Percentiles rank a stretch among this genome's conserved stretches.
phyloP scores from a whole-genome alignment of 768 basidiomycete genomes.

The Cystofilobasidium macerans region DNA sequence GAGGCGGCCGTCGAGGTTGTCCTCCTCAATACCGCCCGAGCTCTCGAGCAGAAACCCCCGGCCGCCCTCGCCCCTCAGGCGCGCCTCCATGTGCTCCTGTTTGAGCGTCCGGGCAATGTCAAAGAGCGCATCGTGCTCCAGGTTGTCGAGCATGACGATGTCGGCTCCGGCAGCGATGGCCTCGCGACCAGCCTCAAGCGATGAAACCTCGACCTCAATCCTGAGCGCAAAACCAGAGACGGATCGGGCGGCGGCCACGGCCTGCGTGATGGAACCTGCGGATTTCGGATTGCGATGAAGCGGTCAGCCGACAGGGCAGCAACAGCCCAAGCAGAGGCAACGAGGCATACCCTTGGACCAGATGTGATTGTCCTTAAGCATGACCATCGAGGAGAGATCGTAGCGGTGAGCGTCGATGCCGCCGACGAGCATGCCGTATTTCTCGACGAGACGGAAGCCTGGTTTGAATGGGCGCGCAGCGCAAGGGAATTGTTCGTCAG shows the following conservation, averaged over 20 bases:
- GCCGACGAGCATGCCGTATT: constrained; percentile 96
- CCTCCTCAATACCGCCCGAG: constrained; percentile 87
- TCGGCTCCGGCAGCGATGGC: constrained; percentile 95
- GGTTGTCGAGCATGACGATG: constrained; percentile 90
- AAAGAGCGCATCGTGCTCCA: constrained; percentile 63
- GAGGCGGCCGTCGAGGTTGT: constrained; percentile 65
- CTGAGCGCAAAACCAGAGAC: constrained; percentile 86
- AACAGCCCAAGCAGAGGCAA: neutral
- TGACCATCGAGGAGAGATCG: constrained; percentile 98
- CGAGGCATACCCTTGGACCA: constrained; percentile 77
- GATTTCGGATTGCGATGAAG: neutral
- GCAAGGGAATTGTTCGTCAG: neutral
- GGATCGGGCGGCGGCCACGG: constrained; percentile 69
- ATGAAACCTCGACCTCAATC: constrained; percentile 85
- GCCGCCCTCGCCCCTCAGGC: constrained; percentile 41
- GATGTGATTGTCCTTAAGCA: constrained; percentile 99
- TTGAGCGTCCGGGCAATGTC: constrained; percentile 59
- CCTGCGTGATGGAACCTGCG: constrained; percentile 77
- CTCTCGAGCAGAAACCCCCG: constrained; percentile 78
- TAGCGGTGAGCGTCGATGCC: constrained; percentile 92
- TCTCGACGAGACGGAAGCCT: constrained; percentile 94
- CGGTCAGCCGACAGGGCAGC: neutral
- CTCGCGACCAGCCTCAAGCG: constrained; percentile 83
- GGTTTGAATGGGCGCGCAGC: constrained; percentile 13
- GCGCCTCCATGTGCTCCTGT: constrained; percentile 51